Evolutionary conservation across 495 filamentous ascomycete genomes (phyloP).

Genomic region (Aspergillus ellipticus): DNA sequence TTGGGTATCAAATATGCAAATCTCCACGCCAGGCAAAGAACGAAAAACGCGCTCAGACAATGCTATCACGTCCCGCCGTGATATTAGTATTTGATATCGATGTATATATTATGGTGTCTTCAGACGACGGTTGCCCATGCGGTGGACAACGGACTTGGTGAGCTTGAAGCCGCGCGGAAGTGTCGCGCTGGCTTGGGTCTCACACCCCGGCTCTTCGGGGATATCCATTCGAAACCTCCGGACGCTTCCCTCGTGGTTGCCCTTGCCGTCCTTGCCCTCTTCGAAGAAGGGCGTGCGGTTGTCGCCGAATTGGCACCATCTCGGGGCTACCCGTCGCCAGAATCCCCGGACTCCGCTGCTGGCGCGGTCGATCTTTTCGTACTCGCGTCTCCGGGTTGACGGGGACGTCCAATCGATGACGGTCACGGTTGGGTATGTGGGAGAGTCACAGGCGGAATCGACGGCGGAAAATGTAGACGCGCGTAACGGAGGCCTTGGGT

Average conservation of each 20-base stretch:
- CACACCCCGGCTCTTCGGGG: conserved; percentile 25
- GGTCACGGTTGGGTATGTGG: conserved; percentile 35
- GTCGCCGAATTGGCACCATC: conserved; percentile 35
- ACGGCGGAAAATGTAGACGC: conserved; percentile 19
- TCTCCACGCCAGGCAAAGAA: conserved; percentile 1
- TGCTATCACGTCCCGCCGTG: not conserved
- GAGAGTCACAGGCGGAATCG: conserved; percentile 16
- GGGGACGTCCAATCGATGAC: conserved; percentile 50
- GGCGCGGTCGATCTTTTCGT: conserved; percentile 49
- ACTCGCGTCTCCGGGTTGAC: conserved; percentile 44
- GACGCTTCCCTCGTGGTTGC: conserved; percentile 44
- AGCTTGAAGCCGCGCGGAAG: conserved; percentile 13
- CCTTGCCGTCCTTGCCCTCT: conserved; percentile 34
- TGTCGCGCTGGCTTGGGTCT: not conserved
- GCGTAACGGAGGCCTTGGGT: not conserved
- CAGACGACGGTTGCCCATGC: conserved; percentile 1
- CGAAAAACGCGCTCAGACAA: not conserved
- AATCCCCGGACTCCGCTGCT: conserved; percentile 43
- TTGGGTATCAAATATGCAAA: not conserved
- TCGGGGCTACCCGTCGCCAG: conserved; percentile 41
- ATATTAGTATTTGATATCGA: too few relatives aligned
- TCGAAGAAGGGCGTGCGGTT: conserved; percentile 40
- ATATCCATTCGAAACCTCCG: conserved; percentile 49
- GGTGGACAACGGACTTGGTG: conserved; percentile 9
- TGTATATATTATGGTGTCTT: not conserved